A percentile compares a stretch with the other conserved stretches of the same genome.
phyloP scores from a whole-genome alignment of 306 rosid species.

The Malus fusca region DNA sequence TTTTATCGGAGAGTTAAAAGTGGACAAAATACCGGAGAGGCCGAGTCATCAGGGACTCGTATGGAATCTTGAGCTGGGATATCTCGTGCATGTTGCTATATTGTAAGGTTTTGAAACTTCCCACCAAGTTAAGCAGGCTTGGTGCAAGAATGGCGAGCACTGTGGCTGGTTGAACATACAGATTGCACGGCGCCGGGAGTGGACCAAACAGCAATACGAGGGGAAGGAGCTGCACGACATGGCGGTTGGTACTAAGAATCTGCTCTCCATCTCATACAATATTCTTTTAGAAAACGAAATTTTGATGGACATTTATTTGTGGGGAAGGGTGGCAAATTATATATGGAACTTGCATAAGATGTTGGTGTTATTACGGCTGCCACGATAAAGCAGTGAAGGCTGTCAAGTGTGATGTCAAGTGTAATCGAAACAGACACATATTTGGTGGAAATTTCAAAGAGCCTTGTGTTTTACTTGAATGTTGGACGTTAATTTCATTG shows the following conservation, averaged over 20 bases:
- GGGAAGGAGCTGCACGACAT: not conserved
- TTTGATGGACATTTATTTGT: not conserved
- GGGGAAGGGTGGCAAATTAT: not conserved
- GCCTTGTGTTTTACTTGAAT: not conserved
- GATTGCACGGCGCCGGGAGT: not conserved
- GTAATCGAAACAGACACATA: not conserved
- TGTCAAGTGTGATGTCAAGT: too few species aligned
- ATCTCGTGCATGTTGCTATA: not conserved
- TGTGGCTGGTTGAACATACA: not conserved
- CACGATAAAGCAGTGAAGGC: not conserved
- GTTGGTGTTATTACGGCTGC: not conserved
- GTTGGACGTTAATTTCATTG: too few species aligned
- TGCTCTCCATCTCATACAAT: not conserved
- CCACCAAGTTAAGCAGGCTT: slow-evolving; percentile 16
- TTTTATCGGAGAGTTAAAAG: slow-evolving; percentile 76
- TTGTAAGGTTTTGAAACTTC: slow-evolving; percentile 15
- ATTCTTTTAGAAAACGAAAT: not conserved
- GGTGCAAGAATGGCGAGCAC: not conserved
- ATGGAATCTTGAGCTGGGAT: slow-evolving; percentile 26
- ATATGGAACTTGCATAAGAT: not conserved
- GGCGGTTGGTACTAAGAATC: not conserved
- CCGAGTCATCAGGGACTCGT: slow-evolving; percentile 35
- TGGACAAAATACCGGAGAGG: slow-evolving; percentile 19
- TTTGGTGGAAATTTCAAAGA: not conserved
- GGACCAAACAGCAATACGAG: not conserved